These are phyloP conservation scores for Geotrichum australiense DNA, from an alignment of 1,139 yeast species.

Conservation along the genomic window DNA sequence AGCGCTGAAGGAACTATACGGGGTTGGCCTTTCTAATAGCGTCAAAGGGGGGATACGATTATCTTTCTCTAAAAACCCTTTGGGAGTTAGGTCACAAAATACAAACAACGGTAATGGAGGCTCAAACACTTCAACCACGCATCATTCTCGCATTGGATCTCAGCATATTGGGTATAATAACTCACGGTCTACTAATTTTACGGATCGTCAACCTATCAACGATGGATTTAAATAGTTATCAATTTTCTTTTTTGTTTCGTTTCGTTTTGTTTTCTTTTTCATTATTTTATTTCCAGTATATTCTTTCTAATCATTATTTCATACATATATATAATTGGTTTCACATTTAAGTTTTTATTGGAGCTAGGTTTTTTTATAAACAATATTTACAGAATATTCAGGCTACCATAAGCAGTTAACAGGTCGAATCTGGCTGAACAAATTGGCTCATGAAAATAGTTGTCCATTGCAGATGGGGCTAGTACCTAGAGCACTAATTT, in stretches of 20 bases:
- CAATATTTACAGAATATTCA: no score
- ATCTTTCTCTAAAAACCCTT: slow-evolving; percentile 90
- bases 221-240: no score
- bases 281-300: background rate
- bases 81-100: slow-evolving; percentile 68
- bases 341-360: background rate
- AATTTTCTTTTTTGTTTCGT: no score
- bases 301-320: background rate
- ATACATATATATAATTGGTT: background rate
- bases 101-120: slow-evolving; percentile 17
- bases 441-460: background rate
- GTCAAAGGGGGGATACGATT: slow-evolving; percentile 89
- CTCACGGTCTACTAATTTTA: no score
- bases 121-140: slow-evolving; percentile 14
- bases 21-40: slow-evolving; percentile 62
- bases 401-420: no score
- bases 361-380: background rate
- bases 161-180: slow-evolving; percentile 17
- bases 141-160: slow-evolving; percentile 16
- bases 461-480: background rate
- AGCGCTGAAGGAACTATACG: slow-evolving; percentile 89
- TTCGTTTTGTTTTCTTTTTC: no score
- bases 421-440: background rate
- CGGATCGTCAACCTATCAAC: no score
- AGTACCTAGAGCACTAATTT: background rate